Evolutionary conservation across 1,139 yeast genomes (phyloP).

Genomic region (Pichia sp.): DNA sequence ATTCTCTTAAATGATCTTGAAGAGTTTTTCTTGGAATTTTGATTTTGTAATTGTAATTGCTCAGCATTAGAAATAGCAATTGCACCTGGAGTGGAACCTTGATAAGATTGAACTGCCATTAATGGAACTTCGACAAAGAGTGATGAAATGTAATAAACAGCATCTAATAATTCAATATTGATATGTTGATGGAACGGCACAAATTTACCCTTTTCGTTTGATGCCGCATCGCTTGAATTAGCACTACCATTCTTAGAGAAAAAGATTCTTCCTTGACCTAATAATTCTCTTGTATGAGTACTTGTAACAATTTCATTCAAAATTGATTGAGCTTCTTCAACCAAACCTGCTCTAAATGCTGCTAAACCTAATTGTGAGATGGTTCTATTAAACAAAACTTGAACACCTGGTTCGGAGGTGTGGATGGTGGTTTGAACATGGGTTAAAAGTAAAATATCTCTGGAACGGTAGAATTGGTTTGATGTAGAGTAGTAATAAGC

Average conservation of each 20-base stretch:
- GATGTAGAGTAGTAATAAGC: slow-evolving; percentile 89
- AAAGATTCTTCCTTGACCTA: slow-evolving; percentile 87
- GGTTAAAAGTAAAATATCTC: slow-evolving; percentile 79
- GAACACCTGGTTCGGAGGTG: slow-evolving; percentile 76
- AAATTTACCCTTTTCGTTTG: slow-evolving; percentile 64
- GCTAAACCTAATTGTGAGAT: slow-evolving; percentile 92
- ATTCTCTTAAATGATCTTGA: slow-evolving; percentile 82
- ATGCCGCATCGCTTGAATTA: neutral
- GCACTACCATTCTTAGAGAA: slow-evolving; percentile 35
- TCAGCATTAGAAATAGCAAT: slow-evolving; percentile 33
- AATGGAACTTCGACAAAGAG: slow-evolving; percentile 88
- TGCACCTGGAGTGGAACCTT: slow-evolving; percentile 27
- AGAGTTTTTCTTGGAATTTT: slow-evolving; percentile 26
- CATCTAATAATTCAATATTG: slow-evolving; percentile 89
- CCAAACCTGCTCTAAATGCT: slow-evolving; percentile 87
- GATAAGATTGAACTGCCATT: slow-evolving; percentile 38
- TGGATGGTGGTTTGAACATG: slow-evolving; percentile 79
- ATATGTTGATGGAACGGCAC: slow-evolving; percentile 98
- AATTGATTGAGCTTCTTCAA: slow-evolving; percentile 80
- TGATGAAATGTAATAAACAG: slow-evolving; percentile 87
- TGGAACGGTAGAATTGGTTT: slow-evolving; percentile 73
- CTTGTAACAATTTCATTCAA: slow-evolving; percentile 86
- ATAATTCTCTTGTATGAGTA: slow-evolving; percentile 79
- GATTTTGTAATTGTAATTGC: slow-evolving; percentile 16
- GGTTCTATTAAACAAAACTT: slow-evolving; percentile 90